A percentile compares a stretch with the other conserved stretches of the same genome.
phyloP scores from a whole-genome alignment of 2,329 filamentous ascomycete species.

The Fusarium tanahbumbuense region DNA sequence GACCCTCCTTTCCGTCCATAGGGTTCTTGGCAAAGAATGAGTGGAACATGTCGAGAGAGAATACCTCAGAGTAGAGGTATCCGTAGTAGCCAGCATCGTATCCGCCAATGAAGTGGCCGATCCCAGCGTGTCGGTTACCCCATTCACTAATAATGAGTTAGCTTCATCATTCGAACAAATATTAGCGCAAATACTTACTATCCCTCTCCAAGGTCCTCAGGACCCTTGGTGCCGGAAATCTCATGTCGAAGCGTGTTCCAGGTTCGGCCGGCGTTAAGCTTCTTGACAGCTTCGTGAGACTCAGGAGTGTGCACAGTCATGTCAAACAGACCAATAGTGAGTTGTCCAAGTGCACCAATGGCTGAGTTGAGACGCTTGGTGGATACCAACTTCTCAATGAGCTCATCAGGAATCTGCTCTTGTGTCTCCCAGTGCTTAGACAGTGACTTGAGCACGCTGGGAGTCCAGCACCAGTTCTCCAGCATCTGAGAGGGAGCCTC shows the following conservation, averaged over 20 bases:
- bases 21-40: slow-evolving; percentile 81
- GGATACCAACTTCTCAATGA: slow-evolving; percentile 78
- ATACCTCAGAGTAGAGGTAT: slow-evolving; percentile 80
- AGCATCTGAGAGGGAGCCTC: slow-evolving; percentile 80
- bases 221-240: slow-evolving; percentile 79
- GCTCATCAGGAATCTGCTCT: slow-evolving; percentile 77
- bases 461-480: slow-evolving; percentile 81
- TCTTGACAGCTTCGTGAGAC: slow-evolving; percentile 75
- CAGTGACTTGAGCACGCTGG: slow-evolving; percentile 71
- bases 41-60: slow-evolving; percentile 89
- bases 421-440: slow-evolving; percentile 79
- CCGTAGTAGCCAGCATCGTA: slow-evolving; percentile 90
- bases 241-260: slow-evolving; percentile 80
- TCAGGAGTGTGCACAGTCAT: slow-evolving; percentile 82
- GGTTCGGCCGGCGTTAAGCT: slow-evolving; percentile 70
- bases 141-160: slow-evolving; percentile 63
- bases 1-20: slow-evolving; percentile 79
- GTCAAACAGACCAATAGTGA: slow-evolving; percentile 86
- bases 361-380: slow-evolving; percentile 87
- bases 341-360: slow-evolving; percentile 80
- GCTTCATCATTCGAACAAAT: slow-evolving; percentile 4
- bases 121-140: slow-evolving; percentile 83
- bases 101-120: slow-evolving; percentile 84
- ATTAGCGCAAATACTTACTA: slow-evolving; percentile 56
- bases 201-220: slow-evolving; percentile 71